phyloP scores from a whole-genome alignment of 805 yeast genomes.

The Teunomyces barrocoloradensis region DNA sequence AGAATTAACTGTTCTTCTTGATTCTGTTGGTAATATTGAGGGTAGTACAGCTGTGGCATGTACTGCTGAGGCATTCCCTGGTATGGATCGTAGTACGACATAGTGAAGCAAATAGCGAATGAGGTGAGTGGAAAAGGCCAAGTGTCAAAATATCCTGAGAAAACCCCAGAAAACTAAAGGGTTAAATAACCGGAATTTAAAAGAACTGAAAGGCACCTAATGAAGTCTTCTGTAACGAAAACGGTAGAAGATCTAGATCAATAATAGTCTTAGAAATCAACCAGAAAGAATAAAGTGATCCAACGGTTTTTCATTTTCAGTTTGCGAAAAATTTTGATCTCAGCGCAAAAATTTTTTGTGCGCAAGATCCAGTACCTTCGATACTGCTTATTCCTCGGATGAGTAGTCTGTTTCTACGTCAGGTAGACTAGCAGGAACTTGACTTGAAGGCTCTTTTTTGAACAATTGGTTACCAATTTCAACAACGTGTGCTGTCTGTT shows the following conservation, averaged over 20 bases:
- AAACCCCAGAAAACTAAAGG: neutral
- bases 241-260: neutral
- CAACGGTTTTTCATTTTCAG: constrained; percentile 2
- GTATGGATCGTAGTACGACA: constrained; percentile 44
- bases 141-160: constrained; percentile 3
- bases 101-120: constrained; percentile 9
- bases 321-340: constrained; percentile 2
- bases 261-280: neutral
- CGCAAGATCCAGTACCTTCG: neutral
- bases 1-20: constrained; percentile 7
- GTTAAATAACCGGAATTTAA: neutral
- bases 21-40: constrained; percentile 24
- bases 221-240: neutral
- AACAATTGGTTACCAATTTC: neutral
- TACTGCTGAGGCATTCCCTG: constrained; percentile 39
- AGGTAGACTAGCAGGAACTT: neutral
- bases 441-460: neutral
- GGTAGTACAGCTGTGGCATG: constrained; percentile 33
- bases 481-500: neutral
- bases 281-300: constrained; percentile 2
- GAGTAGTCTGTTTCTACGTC: constrained; percentile 6
- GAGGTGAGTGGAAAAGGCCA: neutral
- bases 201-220: constrained; percentile 1
- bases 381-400: neutral
- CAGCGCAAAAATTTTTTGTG: constrained; percentile 4